Base-by-base conservation (phyloP, 2,329 filamentous ascomycete species). In the Colletotrichum sidae region DNA sequence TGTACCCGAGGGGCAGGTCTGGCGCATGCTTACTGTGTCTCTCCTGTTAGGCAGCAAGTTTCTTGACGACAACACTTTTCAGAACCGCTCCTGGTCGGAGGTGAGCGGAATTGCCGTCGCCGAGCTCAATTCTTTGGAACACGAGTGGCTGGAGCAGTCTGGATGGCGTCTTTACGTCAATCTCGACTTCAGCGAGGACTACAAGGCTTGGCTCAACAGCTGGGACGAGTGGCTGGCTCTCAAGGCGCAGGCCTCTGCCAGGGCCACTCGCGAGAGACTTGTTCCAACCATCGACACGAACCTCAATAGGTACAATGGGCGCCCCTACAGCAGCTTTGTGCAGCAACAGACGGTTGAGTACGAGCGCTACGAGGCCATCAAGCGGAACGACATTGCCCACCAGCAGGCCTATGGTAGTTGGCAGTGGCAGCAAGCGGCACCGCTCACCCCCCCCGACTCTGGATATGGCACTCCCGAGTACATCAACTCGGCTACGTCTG, bases 61-160 rank as follows among this genome's bases (percentile, higher is more conserved):
- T 74, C 83, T 97, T 70, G 94, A 97, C 74, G 94, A 97, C 83
- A 97, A 97, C 80, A 97, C 94, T 6, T 97, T 97, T 80, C 94
- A 97, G 84, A 97, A 97, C 81, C 91, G 93, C 60, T 97, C 94
- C 1, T 97, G 94, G 94, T 93, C 94, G 6, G 94, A 97, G 75
- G 94, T 97, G 56, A 97, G 93, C 78, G 93, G 92, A 67, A 97
- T 97, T 70, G 84, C 90, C 38, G 93, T 97, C 17, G 80, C 86
- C 3, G 93, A 97, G 74, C 85, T 97, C 70, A 97, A 97, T 80
- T 83, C 86, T 66, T 86, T 97, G 76, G 94, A 97, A 82, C 88
- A 91, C 72, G 91, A 96, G 72, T 97, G 94, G 94, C 85, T 97
- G 45, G 84, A 88, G 60, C 89, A 90, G 46, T 96, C 96, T 76